Percentiles rank a stretch among this genome's conserved stretches.
Conservation (phyloP, 140 eudicot genomes). For the Oenanthe javanica region DNA sequence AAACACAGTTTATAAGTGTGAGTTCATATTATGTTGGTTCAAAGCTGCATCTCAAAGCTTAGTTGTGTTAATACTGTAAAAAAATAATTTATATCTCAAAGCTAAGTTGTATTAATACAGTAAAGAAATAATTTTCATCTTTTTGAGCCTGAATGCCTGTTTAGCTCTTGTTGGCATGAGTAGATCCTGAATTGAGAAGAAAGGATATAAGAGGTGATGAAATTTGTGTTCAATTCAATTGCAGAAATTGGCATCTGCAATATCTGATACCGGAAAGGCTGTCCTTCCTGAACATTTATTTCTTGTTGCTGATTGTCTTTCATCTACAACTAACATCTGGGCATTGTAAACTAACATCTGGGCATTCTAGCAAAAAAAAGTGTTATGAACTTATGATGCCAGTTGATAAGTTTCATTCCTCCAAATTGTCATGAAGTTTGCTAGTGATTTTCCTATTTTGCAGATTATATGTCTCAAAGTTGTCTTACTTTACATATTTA, state of each 20-base stretch:
- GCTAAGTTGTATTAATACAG: too few relatives aligned
- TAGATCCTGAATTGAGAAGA: neutral
- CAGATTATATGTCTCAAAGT: neutral
- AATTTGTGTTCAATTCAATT: slow-evolving; percentile 6
- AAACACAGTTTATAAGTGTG: slow-evolving; percentile 57
- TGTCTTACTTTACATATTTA: neutral
- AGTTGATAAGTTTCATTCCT: too few relatives aligned
- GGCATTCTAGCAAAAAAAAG: neutral
- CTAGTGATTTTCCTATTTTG: too few relatives aligned
- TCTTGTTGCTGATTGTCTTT: slow-evolving; percentile 66
- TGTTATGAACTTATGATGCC: too few relatives aligned
- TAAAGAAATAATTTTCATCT: neutral
- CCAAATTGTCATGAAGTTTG: too few relatives aligned
- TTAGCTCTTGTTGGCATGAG: neutral
- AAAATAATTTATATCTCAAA: too few relatives aligned
- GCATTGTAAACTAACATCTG: neutral
- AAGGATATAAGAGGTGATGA: slow-evolving; percentile 1
- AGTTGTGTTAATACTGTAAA: too few relatives aligned
- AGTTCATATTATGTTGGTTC: slow-evolving; percentile 19
- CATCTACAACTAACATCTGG: too few relatives aligned
- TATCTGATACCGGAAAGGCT: slow-evolving; percentile 62
- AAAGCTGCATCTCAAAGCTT: neutral
- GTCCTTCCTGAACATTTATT: slow-evolving; percentile 76
- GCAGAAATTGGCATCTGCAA: slow-evolving; percentile 66
- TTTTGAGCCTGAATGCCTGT: neutral